Evolutionary conservation across 192 early-diverging fungal species (phyloP).

Genomic region (Spinellus fusiger): DNA sequence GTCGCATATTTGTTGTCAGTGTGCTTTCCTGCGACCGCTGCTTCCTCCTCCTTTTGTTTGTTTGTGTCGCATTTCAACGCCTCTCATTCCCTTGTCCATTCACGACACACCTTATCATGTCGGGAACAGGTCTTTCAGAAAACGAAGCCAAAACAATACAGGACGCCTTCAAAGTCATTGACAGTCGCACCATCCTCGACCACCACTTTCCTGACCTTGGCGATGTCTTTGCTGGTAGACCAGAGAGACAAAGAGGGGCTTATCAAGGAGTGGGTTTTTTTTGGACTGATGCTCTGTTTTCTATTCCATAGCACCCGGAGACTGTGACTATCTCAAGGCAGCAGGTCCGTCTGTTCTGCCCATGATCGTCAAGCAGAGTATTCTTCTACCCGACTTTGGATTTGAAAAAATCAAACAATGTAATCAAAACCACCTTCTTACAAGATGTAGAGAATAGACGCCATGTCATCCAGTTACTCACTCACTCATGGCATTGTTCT

Average conservation of each 20-base stretch:
- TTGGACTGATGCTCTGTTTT: too few species aligned
- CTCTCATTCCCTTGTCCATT: too few species aligned
- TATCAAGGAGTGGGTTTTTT: neutral
- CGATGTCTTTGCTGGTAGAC: conserved; percentile 6
- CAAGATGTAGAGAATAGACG: neutral
- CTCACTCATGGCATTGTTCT: too few species aligned
- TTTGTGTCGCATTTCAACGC: too few species aligned
- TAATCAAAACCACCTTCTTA: neutral
- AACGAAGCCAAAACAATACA: neutral
- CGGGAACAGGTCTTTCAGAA: neutral
- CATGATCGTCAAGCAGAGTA: neutral
- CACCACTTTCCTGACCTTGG: conserved; percentile 14
- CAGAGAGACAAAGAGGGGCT: too few species aligned
- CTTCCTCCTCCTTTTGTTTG: neutral
- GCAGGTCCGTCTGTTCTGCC: neutral
- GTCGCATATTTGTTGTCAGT: neutral
- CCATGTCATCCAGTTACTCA: too few species aligned
- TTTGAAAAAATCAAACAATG: neutral
- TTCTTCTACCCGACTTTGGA: neutral
- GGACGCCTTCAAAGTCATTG: neutral
- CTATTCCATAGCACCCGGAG: neutral
- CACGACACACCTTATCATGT: too few species aligned
- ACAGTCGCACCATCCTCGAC: neutral
- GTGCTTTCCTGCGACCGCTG: neutral
- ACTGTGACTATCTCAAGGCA: neutral